Base-by-base conservation (phyloP, 2,329 filamentous ascomycete species). In the Trichoderma sp. region DNA sequence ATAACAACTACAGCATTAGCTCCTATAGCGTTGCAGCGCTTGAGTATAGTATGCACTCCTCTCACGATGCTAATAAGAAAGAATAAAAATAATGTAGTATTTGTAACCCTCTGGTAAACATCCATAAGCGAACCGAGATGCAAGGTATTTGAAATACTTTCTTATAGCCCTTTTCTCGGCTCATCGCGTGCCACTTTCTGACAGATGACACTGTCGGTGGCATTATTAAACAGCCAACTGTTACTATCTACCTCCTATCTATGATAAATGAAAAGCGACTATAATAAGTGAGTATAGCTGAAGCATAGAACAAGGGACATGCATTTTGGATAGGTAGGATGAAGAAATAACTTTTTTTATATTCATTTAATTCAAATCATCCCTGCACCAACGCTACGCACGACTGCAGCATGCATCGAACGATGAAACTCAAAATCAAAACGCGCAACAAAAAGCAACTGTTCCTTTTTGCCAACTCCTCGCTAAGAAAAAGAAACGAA, bases 391-490 rank as follows among this genome's bases (percentile, higher is more conserved):
- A 43, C n/a, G 46, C 37, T 49, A 58, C 28, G 21, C 24, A 49
- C 7, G n/a, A 30, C 63, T 32, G 49, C 16, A 16, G 28, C 14
- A 61, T 49, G 28, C 13, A 59, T 26, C n/a, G 24, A 58, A 49
- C 18, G 16, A 54, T 24, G 3, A 54, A n/a, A 8, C 32, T 21
- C 21, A 10, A 51, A 39, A 52, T 10, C 21, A 67, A 59, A 43
- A 30, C 24, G 26, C 7, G 39, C 26, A 52, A 34, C 11, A 58
- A 49, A 59, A 28, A 56, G 7, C 39, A 21, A 28, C 16, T 58
- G 52, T 58, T 58, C 56, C 59, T 51, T 26, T 58, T 34, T 34
- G 21, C 70, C 70, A 73, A 74, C 71, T 69, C 70, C 71, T 71
- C 72, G 72, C 74, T 75, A 59, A 43, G 6, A 43, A n/a, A 43